Evolutionary conservation across 1,139 yeast genomes (phyloP), one percentile per base, ranked within the genome.

Genomic region (Blastobotrys aristatus): DNA sequence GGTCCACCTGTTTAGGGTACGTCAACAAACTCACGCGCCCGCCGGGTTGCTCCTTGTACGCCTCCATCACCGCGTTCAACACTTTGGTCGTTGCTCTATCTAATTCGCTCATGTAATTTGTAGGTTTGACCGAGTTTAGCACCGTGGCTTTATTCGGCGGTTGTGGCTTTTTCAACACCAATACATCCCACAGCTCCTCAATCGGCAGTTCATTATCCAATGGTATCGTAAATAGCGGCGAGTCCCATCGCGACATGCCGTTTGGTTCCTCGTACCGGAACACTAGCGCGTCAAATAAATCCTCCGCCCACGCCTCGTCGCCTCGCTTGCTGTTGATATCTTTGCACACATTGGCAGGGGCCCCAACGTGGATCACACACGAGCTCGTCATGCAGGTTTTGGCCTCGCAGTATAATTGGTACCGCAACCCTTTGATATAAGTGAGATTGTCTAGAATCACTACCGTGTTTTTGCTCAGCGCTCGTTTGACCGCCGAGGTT

Each of bases 181-280:
- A 63, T 0, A 83, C 77, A 48, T 79, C 78, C 90, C 94, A 86
- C 2, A 89, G 75, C 20, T 79, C 85, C 3, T 82, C 83, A 11
- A 79, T 66, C 0, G 90, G 88, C 13, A 85, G 59, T 4, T 69
- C 64, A 42, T 62, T 61, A 40, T 78, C 81, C 38, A 80, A 76
- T 2, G 82, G 76, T 1, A 87, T 66, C 0, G 87, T 79, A 63
- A 88, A 84, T 53, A 90, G 68, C 2, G 99, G 99, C 3, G 95
- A 80, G 63, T 92, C 99, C 98, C 98, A 92, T 51, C 97, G 72
- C 33, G 84, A 79, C 61, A 79, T 77, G 18, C 82, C 81, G 59
- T 87, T 85, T 0, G 99, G 99, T 63, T 92, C 98, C 65, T 92
- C 98, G 61, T 83, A 94, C 53, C 98, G 68, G 80, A 89, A 85